Evolutionary conservation across 805 yeast genomes (phyloP).

Genomic region (Yarrowia sp.): DNA sequence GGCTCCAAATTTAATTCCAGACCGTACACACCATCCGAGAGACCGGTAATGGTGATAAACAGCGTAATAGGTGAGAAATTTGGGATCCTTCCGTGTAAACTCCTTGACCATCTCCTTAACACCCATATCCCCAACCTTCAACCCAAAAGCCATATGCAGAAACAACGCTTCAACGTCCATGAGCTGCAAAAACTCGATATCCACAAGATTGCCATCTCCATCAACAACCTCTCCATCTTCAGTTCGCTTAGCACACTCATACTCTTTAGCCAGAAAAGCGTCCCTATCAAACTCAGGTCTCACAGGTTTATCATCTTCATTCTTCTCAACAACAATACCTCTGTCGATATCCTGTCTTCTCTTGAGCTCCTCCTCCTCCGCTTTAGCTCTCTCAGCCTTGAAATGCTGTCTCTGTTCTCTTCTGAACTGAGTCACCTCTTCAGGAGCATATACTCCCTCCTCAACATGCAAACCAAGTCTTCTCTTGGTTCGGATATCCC

Average conservation of each 20-base stretch:
- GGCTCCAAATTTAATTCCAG: slow-evolving; percentile 91
- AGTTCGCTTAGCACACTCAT: slow-evolving; percentile 32
- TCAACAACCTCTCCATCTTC: slow-evolving; percentile 43
- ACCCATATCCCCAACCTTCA: slow-evolving; percentile 35
- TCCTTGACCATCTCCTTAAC: slow-evolving; percentile 36
- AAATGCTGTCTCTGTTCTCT: slow-evolving; percentile 69
- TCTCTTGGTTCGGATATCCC: slow-evolving; percentile 66
- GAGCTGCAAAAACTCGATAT: slow-evolving; percentile 55
- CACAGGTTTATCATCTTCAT: slow-evolving; percentile 32
- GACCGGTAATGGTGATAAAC: slow-evolving; percentile 86
- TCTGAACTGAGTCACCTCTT: slow-evolving; percentile 73
- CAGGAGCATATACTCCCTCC: slow-evolving; percentile 49
- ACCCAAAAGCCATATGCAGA: slow-evolving; percentile 56
- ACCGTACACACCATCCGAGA: slow-evolving; percentile 89
- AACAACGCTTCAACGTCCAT: slow-evolving; percentile 76
- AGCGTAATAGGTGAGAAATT: slow-evolving; percentile 57
- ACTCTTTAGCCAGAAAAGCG: neutral
- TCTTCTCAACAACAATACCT: slow-evolving; percentile 34
- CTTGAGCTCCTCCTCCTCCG: slow-evolving; percentile 52
- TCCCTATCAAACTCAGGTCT: slow-evolving; percentile 16
- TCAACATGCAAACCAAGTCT: slow-evolving; percentile 50
- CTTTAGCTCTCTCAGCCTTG: slow-evolving; percentile 62
- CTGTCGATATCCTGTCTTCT: slow-evolving; percentile 42
- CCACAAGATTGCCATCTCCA: slow-evolving; percentile 35
- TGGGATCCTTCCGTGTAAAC: slow-evolving; percentile 33